phyloP scores from a whole-genome alignment of 148 eudicot species.

The Camellia granthamiana region DNA sequence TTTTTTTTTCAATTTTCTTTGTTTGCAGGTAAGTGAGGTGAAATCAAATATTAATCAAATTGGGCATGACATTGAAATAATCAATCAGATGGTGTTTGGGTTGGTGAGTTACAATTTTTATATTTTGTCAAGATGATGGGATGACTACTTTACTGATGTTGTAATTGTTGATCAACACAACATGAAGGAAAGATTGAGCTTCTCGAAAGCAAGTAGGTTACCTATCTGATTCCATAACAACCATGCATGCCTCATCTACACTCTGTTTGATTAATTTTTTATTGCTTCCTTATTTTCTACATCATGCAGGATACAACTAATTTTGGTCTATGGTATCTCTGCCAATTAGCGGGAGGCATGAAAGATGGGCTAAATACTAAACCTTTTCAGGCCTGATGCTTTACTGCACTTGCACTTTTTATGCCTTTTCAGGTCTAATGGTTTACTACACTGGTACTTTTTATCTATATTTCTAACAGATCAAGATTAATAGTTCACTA shows the following conservation, averaged over 20 bases:
- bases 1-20: too few species aligned
- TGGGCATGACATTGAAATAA: too few species aligned
- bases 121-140: background rate
- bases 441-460: too few species aligned
- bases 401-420: background rate
- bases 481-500: too few species aligned
- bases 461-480: too few species aligned
- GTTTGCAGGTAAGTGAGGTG: too few species aligned
- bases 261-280: background rate
- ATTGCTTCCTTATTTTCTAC: slow-evolving; percentile 6
- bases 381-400: slow-evolving; percentile 43
- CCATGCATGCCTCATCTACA: too few species aligned
- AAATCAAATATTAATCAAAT: too few species aligned
- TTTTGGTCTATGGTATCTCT: slow-evolving; percentile 73
- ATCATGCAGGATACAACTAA: slow-evolving; percentile 66
- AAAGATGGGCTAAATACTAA: slow-evolving; percentile 46
- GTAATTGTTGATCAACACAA: background rate
- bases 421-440: background rate
- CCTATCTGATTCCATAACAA: too few species aligned
- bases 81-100: too few species aligned
- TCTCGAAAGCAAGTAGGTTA: too few species aligned
- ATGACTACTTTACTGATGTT: slow-evolving; percentile 4
- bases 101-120: too few species aligned
- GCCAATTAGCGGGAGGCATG: slow-evolving; percentile 64
- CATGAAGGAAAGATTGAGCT: slow-evolving; percentile 81